Percentiles rank a stretch among this genome's conserved stretches.
Conservation (phyloP, 2,329 filamentous ascomycete species). For the Trichoderma sp. region DNA sequence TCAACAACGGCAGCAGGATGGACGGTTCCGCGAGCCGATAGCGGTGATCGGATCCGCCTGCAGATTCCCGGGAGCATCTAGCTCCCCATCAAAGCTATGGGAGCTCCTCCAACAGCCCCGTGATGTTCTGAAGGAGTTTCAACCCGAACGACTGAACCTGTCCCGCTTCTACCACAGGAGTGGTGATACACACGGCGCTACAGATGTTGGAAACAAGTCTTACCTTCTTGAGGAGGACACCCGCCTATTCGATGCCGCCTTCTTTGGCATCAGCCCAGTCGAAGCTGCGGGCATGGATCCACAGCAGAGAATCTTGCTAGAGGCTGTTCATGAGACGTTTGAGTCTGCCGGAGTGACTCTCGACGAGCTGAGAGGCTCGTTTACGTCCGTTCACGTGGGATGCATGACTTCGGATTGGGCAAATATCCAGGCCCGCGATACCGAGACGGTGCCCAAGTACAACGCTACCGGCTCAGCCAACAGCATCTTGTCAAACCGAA, state of each 20-base stretch:
- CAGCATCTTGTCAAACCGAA: constrained; percentile 48
- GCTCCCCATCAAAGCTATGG: constrained; percentile 43
- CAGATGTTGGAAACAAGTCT: constrained; percentile 31
- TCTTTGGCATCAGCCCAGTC: constrained; percentile 32
- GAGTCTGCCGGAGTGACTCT: constrained; percentile 41
- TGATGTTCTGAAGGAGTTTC: constrained; percentile 30
- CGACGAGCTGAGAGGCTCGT: constrained; percentile 31
- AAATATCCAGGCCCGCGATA: constrained; percentile 37
- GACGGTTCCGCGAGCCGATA: constrained; percentile 15
- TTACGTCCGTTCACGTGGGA: constrained; percentile 44
- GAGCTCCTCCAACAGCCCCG: constrained; percentile 39
- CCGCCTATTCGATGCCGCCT: constrained; percentile 45
- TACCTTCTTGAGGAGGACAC: constrained; percentile 45
- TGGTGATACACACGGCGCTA: constrained; percentile 43
- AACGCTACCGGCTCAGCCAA: constrained; percentile 47
- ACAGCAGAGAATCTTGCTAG: constrained; percentile 37
- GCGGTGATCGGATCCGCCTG: constrained; percentile 47
- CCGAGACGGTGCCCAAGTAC: constrained; percentile 41
- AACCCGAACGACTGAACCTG: constrained; percentile 43
- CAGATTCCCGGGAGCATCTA: constrained; percentile 46
- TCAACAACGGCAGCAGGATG: background rate
- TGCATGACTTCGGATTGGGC: constrained; percentile 43
- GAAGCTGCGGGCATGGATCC: constrained; percentile 31
- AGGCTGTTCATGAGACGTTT: constrained; percentile 46
- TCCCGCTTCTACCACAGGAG: constrained; percentile 49